A percentile compares a stretch with the other conserved stretches of the same genome.
These are phyloP conservation scores for Amniculicola lignicola DNA, from an alignment of 495 filamentous ascomycete species.

Conservation along the genomic window DNA sequence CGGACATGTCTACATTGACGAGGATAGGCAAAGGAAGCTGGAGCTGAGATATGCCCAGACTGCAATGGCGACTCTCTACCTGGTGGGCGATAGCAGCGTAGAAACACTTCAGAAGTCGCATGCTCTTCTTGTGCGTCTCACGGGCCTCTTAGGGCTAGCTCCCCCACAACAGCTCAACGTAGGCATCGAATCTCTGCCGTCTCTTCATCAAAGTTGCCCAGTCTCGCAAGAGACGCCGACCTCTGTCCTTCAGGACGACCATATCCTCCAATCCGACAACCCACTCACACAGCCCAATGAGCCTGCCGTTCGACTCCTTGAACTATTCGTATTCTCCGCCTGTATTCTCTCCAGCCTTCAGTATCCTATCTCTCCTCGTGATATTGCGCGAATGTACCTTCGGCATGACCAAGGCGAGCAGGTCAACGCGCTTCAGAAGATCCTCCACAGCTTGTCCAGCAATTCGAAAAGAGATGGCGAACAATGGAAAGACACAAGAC, in stretches of 20 bases:
- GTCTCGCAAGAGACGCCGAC: constrained; percentile 47
- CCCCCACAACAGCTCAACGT: constrained; percentile 44
- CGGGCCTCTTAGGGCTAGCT: constrained; percentile 59
- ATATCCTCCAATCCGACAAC: constrained; percentile 61
- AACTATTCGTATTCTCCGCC: constrained; percentile 66
- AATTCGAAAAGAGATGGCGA: constrained; percentile 57
- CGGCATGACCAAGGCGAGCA: constrained; percentile 63
- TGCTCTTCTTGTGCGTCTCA: constrained; percentile 58
- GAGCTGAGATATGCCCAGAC: constrained; percentile 66
- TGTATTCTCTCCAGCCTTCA: constrained; percentile 61
- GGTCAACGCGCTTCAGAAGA: constrained; percentile 57
- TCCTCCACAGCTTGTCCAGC: constrained; percentile 53
- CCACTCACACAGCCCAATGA: constrained; percentile 62
- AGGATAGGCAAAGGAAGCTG: constrained; percentile 53
- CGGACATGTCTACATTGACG: constrained; percentile 46
- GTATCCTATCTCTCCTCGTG: constrained; percentile 56
- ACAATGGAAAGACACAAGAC: constrained; percentile 64
- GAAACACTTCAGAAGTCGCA: constrained; percentile 61
- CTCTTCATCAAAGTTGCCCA: constrained; percentile 29
- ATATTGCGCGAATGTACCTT: constrained; percentile 58
- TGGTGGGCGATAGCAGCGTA: constrained; percentile 56
- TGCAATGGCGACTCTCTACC: constrained; percentile 69
- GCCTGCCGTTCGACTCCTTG: constrained; percentile 60
- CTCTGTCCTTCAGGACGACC: constrained; percentile 51
- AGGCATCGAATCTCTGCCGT: constrained; percentile 35